Conservation (phyloP, 345 rosid species). For the Leavenworthia alabamica region DNA sequence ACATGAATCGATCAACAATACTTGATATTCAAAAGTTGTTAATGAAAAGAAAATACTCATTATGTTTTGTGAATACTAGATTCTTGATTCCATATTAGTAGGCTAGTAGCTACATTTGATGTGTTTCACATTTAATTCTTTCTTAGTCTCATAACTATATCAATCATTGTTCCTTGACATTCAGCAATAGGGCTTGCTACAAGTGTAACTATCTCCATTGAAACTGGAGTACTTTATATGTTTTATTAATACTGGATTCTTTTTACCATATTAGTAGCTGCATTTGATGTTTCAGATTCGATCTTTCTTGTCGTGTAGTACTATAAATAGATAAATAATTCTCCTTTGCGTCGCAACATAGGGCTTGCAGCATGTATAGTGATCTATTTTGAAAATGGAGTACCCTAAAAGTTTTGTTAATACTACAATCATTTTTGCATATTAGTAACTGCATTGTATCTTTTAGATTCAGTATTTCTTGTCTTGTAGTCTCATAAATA, state of each 20-base stretch:
- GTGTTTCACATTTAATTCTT: background rate
- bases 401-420: background rate
- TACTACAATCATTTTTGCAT: background rate
- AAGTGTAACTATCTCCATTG: background rate
- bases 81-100: background rate
- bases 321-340: background rate
- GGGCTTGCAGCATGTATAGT: constrained; percentile 3
- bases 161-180: background rate
- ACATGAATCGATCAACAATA: background rate
- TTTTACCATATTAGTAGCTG: constrained; percentile 1
- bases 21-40: background rate
- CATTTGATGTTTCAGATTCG: background rate
- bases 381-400: background rate
- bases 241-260: background rate
- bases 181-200: background rate
- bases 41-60: background rate
- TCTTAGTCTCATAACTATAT: background rate
- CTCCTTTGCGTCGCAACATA: background rate
- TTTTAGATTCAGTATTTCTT: background rate
- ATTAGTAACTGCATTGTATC: constrained; percentile 6
- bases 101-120: background rate
- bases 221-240: background rate
- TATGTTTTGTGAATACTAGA: background rate
- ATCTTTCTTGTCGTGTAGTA: background rate
- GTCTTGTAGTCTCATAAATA: constrained; percentile 2